Evolutionary conservation across 2,329 filamentous ascomycete genomes (phyloP).

Genomic region (Sarocladium kiliense): DNA sequence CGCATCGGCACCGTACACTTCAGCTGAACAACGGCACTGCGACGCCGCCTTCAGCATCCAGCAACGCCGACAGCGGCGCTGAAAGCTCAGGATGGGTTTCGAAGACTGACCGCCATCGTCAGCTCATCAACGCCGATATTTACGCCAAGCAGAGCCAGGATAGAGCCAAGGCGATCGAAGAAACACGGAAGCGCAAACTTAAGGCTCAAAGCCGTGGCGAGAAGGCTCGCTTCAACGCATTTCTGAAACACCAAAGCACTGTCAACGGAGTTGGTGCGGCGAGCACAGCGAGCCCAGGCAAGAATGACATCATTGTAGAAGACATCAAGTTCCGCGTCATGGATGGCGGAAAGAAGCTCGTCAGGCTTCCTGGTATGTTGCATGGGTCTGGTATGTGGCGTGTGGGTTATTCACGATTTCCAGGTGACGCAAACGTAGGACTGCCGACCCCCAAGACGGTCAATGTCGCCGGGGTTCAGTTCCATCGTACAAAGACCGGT

Average conservation of each 20-base stretch:
- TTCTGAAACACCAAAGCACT: conserved; percentile 21
- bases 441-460: conserved; percentile 70
- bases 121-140: conserved; percentile 75
- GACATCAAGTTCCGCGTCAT: conserved; percentile 70
- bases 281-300: conserved; percentile 23
- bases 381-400: neutral
- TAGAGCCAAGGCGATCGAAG: conserved; percentile 65
- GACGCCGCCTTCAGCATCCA: conserved; percentile 26
- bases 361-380: conserved; percentile 61
- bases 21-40: conserved; percentile 57
- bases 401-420: neutral
- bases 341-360: conserved; percentile 76
- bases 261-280: conserved; percentile 11
- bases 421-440: conserved; percentile 52
- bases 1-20: conserved; percentile 50
- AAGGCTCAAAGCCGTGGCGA: conserved; percentile 51
- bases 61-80: conserved; percentile 12
- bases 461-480: conserved; percentile 70
- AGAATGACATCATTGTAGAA: conserved; percentile 62
- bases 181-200: conserved; percentile 56
- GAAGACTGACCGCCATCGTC: conserved; percentile 70
- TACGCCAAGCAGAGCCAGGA: conserved; percentile 70
- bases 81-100: conserved; percentile 52
- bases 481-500: conserved; percentile 80
- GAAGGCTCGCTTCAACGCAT: conserved; percentile 47